A percentile compares a stretch with the other conserved stretches of the same genome.
These are phyloP conservation scores for Metschnikowia matae DNA, from an alignment of 805 yeast species.

Conservation along the genomic window DNA sequence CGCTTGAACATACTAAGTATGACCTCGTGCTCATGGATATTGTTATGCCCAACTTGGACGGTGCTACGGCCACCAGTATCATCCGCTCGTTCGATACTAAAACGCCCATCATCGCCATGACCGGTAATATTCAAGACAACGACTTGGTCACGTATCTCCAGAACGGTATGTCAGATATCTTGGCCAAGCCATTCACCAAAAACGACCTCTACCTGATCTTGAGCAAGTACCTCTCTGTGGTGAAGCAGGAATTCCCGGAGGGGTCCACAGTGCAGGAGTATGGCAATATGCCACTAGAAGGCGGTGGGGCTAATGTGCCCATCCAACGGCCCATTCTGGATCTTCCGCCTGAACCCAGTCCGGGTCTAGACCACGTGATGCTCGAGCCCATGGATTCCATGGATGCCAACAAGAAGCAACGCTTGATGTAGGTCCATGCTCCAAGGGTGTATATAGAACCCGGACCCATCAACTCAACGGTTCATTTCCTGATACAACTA, in stretches of 20 bases:
- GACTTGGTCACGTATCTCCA: conserved; percentile 76
- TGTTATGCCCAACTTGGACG: conserved; percentile 84
- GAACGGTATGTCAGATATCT: conserved; percentile 88
- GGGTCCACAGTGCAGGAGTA: conserved; percentile 14
- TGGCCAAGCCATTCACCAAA: conserved; percentile 92
- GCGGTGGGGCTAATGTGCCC: conserved; percentile 6
- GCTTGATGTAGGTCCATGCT: conserved; percentile 4
- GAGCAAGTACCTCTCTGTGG: conserved; percentile 58
- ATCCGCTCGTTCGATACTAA: conserved; percentile 78
- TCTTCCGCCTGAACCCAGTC: conserved; percentile 9
- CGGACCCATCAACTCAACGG: not conserved
- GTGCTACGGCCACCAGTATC: conserved; percentile 87
- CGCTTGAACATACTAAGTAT: conserved; percentile 64
- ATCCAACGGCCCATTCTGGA: conserved; percentile 7
- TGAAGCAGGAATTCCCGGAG: conserved; percentile 15
- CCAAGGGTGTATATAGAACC: not conserved
- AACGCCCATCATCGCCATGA: conserved; percentile 93
- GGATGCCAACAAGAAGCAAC: conserved; percentile 14
- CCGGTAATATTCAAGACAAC: conserved; percentile 80
- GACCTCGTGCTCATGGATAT: conserved; percentile 84
- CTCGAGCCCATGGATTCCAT: conserved; percentile 13
- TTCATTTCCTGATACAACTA: no score
- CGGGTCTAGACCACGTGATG: conserved; percentile 11
- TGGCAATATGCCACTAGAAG: conserved; percentile 10
- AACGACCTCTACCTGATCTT: conserved; percentile 76